These are phyloP conservation scores for Coemansia sp. DNA, from an alignment of 192 early-diverging fungal genomes.

Conservation along the genomic window DNA sequence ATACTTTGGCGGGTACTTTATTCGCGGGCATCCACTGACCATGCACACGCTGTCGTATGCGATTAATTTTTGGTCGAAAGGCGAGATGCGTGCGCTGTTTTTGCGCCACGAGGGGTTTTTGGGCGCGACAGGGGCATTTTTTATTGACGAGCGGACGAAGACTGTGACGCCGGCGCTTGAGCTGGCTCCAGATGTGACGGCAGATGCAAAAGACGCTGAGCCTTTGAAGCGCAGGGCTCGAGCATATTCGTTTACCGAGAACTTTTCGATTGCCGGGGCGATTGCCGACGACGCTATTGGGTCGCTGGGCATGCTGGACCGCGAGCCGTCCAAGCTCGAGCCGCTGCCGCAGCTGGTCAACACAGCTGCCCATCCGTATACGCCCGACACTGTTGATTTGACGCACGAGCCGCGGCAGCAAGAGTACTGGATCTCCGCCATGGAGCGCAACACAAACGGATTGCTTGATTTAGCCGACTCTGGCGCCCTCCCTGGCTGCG, in stretches of 20 bases:
- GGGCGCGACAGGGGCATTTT: conserved; percentile 85
- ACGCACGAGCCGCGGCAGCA: conserved; percentile 57
- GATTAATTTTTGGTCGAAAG: conserved; percentile 97
- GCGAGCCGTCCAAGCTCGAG: conserved; percentile 53
- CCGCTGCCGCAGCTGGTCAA: conserved; percentile 65
- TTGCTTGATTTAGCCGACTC: conserved; percentile 62
- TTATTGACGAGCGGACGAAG: conserved; percentile 2
- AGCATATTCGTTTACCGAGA: conserved; percentile 77
- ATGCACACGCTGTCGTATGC: conserved; percentile 98
- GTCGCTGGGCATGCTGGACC: conserved; percentile 70
- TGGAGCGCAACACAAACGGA: conserved; percentile 66
- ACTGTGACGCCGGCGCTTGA: not conserved
- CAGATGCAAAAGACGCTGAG: too few species aligned
- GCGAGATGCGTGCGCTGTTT: conserved; percentile 90
- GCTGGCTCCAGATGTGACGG: not conserved
- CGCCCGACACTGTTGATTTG: conserved; percentile 71
- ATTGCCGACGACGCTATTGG: conserved; percentile 57
- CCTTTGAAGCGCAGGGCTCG: conserved; percentile 12
- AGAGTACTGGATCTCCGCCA: conserved; percentile 72
- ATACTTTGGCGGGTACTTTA: conserved; percentile 98
- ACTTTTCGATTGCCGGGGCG: conserved; percentile 67
- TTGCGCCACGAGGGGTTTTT: conserved; percentile 97
- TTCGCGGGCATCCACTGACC: conserved; percentile 92
- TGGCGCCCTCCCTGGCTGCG: conserved; percentile 29
- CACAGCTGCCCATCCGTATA: conserved; percentile 45